A percentile compares a stretch with the other conserved stretches of the same genome.
phyloP scores from a whole-genome alignment of 192 early-diverging fungal species.

The Entomortierella lignicola region DNA sequence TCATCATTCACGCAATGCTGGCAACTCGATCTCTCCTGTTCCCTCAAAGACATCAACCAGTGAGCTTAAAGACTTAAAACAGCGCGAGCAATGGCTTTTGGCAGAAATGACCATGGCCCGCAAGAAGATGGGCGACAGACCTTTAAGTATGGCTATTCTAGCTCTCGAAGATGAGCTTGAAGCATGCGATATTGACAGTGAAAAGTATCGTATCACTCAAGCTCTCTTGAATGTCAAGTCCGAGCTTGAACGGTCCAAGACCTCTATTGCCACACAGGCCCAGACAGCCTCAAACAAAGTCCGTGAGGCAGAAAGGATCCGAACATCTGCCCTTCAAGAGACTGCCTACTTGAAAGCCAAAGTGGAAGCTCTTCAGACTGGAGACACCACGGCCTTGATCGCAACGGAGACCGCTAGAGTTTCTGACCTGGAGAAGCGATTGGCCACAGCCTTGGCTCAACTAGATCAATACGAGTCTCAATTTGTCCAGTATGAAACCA shows the following conservation, averaged over 20 bases:
- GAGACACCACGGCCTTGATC: constrained; percentile 44
- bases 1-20: not conserved
- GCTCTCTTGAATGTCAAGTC: constrained; percentile 60
- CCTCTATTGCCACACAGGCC: constrained; percentile 57
- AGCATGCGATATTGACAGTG: constrained; percentile 54
- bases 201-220: constrained; percentile 62
- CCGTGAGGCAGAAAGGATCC: constrained; percentile 58
- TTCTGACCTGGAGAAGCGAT: constrained; percentile 55
- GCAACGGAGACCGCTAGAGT: constrained; percentile 57
- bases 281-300: constrained; percentile 61
- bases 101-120: constrained; percentile 38
- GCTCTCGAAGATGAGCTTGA: constrained; percentile 43
- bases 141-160: constrained; percentile 34
- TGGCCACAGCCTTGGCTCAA: constrained; percentile 53
- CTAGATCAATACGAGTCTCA: constrained; percentile 49
- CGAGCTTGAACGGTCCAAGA: constrained; percentile 60
- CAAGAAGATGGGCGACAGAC: constrained; percentile 42
- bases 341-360: constrained; percentile 66
- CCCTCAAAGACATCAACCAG: not conserved
- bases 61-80: constrained; percentile 33
- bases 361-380: constrained; percentile 57
- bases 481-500: constrained; percentile 59
- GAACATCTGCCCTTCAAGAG: constrained; percentile 65
- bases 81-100: constrained; percentile 49
- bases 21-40: not conserved